Conservation (phyloP, 2,329 filamentous ascomycete species). For the Scedosporium dehoogii region DNA sequence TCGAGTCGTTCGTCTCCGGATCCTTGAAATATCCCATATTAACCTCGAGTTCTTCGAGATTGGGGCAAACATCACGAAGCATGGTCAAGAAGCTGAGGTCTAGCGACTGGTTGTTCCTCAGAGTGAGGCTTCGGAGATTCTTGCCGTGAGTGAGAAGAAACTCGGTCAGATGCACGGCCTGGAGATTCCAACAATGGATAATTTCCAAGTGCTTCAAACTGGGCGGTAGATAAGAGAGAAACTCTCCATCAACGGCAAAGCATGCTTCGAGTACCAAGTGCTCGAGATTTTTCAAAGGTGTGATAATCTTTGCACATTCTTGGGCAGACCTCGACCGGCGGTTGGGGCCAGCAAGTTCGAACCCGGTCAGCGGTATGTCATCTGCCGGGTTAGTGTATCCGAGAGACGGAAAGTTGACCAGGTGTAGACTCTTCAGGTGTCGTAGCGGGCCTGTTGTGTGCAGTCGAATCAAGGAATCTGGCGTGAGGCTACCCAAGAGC, state of each 20-base stretch:
- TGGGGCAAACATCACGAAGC: slow-evolving; percentile 58
- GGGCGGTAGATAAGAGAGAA: slow-evolving; percentile 60
- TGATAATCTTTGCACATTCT: slow-evolving; percentile 19
- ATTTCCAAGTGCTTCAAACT: slow-evolving; percentile 60
- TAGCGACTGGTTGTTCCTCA: slow-evolving; percentile 73
- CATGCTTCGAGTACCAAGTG: slow-evolving; percentile 68
- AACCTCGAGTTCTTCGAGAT: slow-evolving; percentile 61
- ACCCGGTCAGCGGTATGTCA: background rate
- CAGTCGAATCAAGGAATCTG: background rate
- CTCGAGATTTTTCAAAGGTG: slow-evolving; percentile 49
- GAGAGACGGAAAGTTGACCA: slow-evolving; percentile 46
- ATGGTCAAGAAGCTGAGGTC: slow-evolving; percentile 63
- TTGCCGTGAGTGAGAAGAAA: slow-evolving; percentile 61
- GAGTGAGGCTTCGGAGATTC: slow-evolving; percentile 54
- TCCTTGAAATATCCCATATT: slow-evolving; percentile 71
- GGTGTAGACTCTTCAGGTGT: slow-evolving; percentile 43
- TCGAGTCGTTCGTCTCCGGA: slow-evolving; percentile 58
- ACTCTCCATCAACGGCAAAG: slow-evolving; percentile 55
- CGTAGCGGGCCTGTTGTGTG: slow-evolving; percentile 11
- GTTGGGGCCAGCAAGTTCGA: background rate
- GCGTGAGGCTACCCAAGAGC: background rate
- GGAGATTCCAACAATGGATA: slow-evolving; percentile 69
- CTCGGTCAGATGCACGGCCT: slow-evolving; percentile 50
- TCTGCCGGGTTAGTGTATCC: background rate
- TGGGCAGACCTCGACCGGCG: background rate